Evolutionary conservation across 768 basidiomycete species (phyloP).

Genomic region (Tricholoma flavovirens): DNA sequence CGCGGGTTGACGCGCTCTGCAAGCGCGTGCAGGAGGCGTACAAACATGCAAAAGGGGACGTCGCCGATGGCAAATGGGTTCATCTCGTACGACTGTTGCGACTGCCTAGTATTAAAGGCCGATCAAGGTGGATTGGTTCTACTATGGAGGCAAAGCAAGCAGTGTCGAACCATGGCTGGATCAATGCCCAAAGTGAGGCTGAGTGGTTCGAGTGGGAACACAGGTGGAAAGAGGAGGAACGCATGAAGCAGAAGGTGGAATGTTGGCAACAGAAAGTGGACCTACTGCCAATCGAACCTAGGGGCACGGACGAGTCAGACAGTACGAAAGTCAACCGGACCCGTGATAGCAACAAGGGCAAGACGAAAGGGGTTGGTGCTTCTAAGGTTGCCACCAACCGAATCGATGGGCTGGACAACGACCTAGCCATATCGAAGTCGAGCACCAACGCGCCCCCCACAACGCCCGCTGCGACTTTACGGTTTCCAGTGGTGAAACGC

Average conservation of each 20-base stretch:
- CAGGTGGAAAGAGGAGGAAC: slow-evolving; percentile 23
- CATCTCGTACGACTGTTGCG: slow-evolving; percentile 33
- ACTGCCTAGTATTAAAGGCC: slow-evolving; percentile 34
- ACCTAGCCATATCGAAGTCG: not conserved
- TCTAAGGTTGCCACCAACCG: not conserved
- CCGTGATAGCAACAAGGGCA: not conserved
- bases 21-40: slow-evolving; percentile 30
- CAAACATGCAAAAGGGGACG: slow-evolving; percentile 29
- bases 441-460: not conserved
- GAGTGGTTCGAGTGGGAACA: slow-evolving; percentile 45
- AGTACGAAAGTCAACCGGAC: not conserved
- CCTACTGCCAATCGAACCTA: not conserved
- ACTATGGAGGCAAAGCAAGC: slow-evolving; percentile 16
- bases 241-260: slow-evolving; percentile 21
- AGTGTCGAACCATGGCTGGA: slow-evolving; percentile 28
- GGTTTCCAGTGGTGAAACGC: slow-evolving; percentile 41
- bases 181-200: slow-evolving; percentile 37
- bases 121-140: slow-evolving; percentile 25
- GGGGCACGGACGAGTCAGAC: slow-evolving; percentile 3
- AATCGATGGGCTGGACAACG: slow-evolving; percentile 1
- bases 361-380: not conserved
- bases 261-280: slow-evolving; percentile 20
- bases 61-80: slow-evolving; percentile 44
- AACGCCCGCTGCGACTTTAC: slow-evolving; percentile 27
- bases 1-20: slow-evolving; percentile 26